Evolutionary conservation across 2,329 filamentous ascomycete species (phyloP), one percentile per base, ranked within the genome.

Genomic region (Arthrobotrys sinensis): DNA sequence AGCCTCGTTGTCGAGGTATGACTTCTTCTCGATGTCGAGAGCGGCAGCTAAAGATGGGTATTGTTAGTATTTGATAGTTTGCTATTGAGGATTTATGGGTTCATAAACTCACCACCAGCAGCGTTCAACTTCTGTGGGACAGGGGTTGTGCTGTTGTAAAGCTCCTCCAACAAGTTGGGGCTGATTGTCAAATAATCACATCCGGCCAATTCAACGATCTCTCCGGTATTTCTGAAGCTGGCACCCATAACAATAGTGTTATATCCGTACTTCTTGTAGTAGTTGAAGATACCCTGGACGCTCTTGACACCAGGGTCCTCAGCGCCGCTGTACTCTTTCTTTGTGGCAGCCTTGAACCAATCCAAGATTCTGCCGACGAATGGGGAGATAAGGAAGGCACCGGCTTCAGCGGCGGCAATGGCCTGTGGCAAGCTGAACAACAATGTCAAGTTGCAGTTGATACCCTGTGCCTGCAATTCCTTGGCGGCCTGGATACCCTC

Each of bases 211-310:
- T 99, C 96, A 57, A 93, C 98, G 86, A 99, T 97, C 89, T 99
- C 96, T 84, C 96, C 96, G 80, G 88, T 88, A 89, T 92, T 98
- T 85, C 96, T 91, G 93, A 99, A 99, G 46, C 94, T 97, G 82
- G 96, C 96, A 84, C 96, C 96, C 96, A 99, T 99, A 87, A 99
- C 96, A 83, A 98, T 97, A 86, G 96, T 99, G 83, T 97, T 97
- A 91, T 99, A 97, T 86, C 92, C 93, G 86, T 88, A 93, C 90
- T 98, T 98, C 93, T 99, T 99, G 92, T 99, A 99, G 93, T 99
- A 99, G 90, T 99, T 96, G 91, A 92, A 99, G 88, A 99, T 99
- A 86, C 83, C 85, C 89, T 95, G 89, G 84, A 99, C 96, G 81
- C 92, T 95, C 88, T 93, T 90, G 86, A 99, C 96, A 88, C 96